Percentiles rank a stretch among this genome's conserved stretches.
Conservation (phyloP, 2,329 filamentous ascomycete genomes). For the Penicillium frequentans region DNA sequence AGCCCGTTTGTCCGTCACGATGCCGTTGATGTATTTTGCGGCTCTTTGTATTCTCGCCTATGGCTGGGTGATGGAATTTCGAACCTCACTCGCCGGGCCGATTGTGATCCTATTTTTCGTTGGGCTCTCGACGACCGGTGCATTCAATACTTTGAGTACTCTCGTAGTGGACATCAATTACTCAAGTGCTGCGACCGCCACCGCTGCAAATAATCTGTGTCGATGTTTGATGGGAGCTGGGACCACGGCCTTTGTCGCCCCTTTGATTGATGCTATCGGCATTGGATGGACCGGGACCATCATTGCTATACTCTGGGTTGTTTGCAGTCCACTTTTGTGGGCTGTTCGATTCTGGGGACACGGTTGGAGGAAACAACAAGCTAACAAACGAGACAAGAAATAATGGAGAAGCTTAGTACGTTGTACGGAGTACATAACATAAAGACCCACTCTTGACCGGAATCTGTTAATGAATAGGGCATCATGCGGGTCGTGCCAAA, state of each 20-base stretch:
- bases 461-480: not conserved
- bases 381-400: not conserved
- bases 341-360: conserved; percentile 7
- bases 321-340: conserved; percentile 23
- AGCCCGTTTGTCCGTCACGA: conserved; percentile 33
- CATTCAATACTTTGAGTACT: conserved; percentile 44
- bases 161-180: conserved; percentile 44
- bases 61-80: conserved; percentile 40
- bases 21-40: conserved; percentile 32
- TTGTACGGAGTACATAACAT: not conserved
- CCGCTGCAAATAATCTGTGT: conserved; percentile 24
- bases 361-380: not conserved
- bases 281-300: conserved; percentile 27
- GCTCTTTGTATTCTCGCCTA: conserved; percentile 32
- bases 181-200: conserved; percentile 20
- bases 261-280: conserved; percentile 24
- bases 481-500: no score
- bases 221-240: conserved; percentile 26
- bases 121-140: conserved; percentile 23
- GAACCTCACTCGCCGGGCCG: conserved; percentile 30
- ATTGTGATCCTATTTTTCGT: conserved; percentile 36
- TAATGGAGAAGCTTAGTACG: not conserved
- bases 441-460: not conserved
- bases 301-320: conserved; percentile 21
- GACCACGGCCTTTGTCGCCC: conserved; percentile 18